phyloP scores from a whole-genome alignment of 2,329 filamentous ascomycete genomes.

The Phoma herbarum region DNA sequence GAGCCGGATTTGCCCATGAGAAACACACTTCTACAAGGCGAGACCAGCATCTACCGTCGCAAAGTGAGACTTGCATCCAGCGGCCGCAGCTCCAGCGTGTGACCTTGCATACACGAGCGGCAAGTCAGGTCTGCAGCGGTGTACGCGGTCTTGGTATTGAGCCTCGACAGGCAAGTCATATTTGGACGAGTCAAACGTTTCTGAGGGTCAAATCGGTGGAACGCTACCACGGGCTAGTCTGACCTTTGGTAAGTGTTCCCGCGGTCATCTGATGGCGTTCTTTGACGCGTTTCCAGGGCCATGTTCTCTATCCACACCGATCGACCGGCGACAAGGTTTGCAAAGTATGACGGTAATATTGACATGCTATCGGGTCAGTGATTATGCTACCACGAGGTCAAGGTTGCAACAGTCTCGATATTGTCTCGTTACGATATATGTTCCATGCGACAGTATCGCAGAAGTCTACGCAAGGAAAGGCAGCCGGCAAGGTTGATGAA shows the following conservation, averaged over 20 bases:
- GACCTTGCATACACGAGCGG: constrained; percentile 20
- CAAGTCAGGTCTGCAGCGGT: constrained; percentile 4
- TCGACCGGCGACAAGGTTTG: constrained; percentile 11
- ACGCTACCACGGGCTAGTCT: constrained; percentile 21
- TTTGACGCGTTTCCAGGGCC: constrained; percentile 18
- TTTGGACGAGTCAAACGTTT: constrained; percentile 19
- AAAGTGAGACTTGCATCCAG: constrained; percentile 21
- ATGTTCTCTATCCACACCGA: constrained; percentile 10
- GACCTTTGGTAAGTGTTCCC: constrained; percentile 15
- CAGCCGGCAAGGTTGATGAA: constrained; percentile 17
- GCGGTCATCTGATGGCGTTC: constrained; percentile 24
- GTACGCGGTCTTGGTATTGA: constrained; percentile 1
- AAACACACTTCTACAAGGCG: neutral
- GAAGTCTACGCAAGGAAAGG: constrained; percentile 14
- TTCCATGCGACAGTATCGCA: constrained; percentile 8
- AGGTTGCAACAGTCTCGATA: constrained; percentile 11
- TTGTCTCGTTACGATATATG: constrained; percentile 2
- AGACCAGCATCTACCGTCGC: constrained; percentile 10
- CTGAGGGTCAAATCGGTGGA: constrained; percentile 18
- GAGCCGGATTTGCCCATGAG: constrained; percentile 21
- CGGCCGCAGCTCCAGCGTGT: constrained; percentile 9
- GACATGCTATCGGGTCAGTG: constrained; percentile 6
- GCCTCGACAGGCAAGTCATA: constrained; percentile 10
- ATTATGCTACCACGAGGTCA: constrained; percentile 4
- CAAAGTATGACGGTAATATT: constrained; percentile 6